phyloP scores from a whole-genome alignment of 2,329 filamentous ascomycete species.

The Aspergillus sp. region DNA sequence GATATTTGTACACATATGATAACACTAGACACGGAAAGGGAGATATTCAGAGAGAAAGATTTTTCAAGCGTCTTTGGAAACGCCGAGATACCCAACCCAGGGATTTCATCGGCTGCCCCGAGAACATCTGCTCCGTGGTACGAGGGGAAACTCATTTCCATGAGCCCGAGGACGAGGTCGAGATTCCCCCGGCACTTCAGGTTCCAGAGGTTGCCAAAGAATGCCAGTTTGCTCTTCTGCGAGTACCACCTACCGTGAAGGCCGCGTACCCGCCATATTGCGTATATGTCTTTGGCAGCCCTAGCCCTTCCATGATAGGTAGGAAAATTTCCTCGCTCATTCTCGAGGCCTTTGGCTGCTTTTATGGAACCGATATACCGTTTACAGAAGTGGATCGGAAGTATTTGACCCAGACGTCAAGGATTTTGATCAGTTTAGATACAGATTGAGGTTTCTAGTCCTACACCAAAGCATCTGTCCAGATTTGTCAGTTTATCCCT shows the following conservation, averaged over 20 bases:
- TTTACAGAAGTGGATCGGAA: background rate
- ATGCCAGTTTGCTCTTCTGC: constrained; percentile 1
- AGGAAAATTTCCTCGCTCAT: background rate
- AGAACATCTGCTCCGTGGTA: background rate
- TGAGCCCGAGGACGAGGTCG: background rate
- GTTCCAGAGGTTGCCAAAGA: background rate
- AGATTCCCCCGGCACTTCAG: background rate
- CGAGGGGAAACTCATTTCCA: background rate
- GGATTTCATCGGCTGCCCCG: background rate
- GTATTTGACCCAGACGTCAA: background rate
- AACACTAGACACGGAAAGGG: background rate
- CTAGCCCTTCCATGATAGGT: background rate
- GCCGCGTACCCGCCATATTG: background rate
- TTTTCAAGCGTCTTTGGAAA: background rate
- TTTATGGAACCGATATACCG: background rate
- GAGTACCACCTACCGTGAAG: background rate
- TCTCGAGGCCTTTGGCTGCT: background rate
- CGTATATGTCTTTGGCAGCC: background rate
- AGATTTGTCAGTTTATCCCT: too few relatives aligned
- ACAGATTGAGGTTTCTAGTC: too few relatives aligned
- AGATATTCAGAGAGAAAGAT: background rate
- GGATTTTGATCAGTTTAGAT: background rate
- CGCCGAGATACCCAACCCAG: background rate
- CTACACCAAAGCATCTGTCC: too few relatives aligned
- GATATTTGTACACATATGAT: background rate